These are phyloP conservation scores for Arthroderma uncinatum DNA, from an alignment of 2,329 filamentous ascomycete species.

Conservation along the genomic window DNA sequence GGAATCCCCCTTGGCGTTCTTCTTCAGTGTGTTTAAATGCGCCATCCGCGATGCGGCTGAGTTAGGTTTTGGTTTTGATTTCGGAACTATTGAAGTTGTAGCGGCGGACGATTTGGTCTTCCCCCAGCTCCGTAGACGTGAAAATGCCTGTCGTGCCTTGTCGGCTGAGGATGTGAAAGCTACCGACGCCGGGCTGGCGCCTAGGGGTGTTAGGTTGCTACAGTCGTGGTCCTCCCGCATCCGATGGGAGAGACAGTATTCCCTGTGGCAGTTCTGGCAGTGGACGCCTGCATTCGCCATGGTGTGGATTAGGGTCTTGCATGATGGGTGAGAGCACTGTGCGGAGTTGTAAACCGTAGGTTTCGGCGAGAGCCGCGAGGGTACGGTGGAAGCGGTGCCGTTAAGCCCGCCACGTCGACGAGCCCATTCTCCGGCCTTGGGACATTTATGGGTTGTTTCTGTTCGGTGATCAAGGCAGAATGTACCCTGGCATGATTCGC, in stretches of 20 bases:
- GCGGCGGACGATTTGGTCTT: conserved; percentile 56
- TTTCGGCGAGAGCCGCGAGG: conserved; percentile 30
- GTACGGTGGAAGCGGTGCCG: conserved; percentile 18
- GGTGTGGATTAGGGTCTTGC: conserved; percentile 45
- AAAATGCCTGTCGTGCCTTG: conserved; percentile 62
- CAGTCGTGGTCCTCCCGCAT: conserved; percentile 68
- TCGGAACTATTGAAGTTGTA: conserved; percentile 53
- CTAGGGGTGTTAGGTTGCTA: conserved; percentile 55
- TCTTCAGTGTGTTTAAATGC: conserved; percentile 69
- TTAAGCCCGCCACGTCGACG: conserved; percentile 33
- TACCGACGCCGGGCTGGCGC: conserved; percentile 33
- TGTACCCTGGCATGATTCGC: conserved; percentile 71
- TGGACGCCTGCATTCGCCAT: conserved; percentile 40
- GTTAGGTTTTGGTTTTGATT: conserved; percentile 54
- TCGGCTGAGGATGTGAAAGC: conserved; percentile 38
- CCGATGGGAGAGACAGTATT: conserved; percentile 43
- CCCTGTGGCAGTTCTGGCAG: conserved; percentile 39
- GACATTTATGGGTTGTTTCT: conserved; percentile 66
- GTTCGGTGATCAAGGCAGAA: conserved; percentile 92
- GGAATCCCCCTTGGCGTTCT: conserved; percentile 77
- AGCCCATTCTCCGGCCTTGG: conserved; percentile 51
- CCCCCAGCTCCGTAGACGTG: conserved; percentile 69
- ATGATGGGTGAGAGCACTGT: conserved; percentile 39
- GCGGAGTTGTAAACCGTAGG: conserved; percentile 46
- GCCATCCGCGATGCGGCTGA: conserved; percentile 53